Percentiles rank a stretch among this genome's conserved stretches.
Conservation (phyloP, 176 grass and related monocot species). For the Miscanthus lutarioriparius region DNA sequence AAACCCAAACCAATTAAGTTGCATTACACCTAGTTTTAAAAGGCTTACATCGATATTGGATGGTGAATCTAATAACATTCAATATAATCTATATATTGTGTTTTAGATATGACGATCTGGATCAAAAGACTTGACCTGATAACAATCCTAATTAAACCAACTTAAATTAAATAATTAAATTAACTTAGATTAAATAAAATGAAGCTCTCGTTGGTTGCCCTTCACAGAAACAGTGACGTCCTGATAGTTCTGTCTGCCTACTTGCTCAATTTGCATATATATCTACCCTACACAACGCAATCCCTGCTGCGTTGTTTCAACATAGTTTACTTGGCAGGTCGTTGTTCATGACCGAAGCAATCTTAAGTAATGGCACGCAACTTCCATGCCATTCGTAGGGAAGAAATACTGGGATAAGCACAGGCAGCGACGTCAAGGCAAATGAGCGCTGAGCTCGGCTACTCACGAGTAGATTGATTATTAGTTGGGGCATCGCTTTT, state of each 20-base stretch:
- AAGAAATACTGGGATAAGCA: not conserved
- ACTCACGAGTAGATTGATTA: not conserved
- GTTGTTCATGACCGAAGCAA: conserved; percentile 11
- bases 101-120: not conserved
- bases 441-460: not conserved
- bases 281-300: not conserved
- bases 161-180: not conserved
- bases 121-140: not conserved
- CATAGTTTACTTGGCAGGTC: conserved; percentile 15
- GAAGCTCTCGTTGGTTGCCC: not conserved
- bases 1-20: not conserved
- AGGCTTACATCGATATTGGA: not conserved
- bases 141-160: not conserved
- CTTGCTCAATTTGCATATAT: not conserved
- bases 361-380: conserved; percentile 1
- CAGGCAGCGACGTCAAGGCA: not conserved
- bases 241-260: not conserved
- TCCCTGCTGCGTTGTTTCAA: not conserved
- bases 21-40: not conserved
- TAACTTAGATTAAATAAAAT: not conserved
- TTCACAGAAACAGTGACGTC: not conserved
- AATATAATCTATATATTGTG: not conserved
- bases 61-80: not conserved
- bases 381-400: not conserved
- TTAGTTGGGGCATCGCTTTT: conserved; percentile 9